Evolutionary conservation across 495 filamentous ascomycete species (phyloP), one percentile per base, ranked within the genome.

Genomic region (Lentithecium fluviatile): DNA sequence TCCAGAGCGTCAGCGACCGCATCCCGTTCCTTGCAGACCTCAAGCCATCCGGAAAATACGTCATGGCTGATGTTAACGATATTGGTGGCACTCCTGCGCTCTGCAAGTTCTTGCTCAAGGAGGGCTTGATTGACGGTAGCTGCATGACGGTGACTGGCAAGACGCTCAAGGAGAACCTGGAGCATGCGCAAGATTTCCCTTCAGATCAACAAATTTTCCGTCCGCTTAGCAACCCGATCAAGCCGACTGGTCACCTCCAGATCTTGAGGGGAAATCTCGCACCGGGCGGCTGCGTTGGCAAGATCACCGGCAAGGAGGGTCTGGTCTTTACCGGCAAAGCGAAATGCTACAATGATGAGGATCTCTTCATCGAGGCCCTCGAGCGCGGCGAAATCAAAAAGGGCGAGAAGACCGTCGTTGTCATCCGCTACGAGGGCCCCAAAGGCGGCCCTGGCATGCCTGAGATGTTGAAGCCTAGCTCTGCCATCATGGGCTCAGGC

Each of bases 301-400:
- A 98, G 80, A 98, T 98, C 75, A 98, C 94, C 8, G 94, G 94
- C 60, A 98, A 98, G 76, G 94, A 98, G 73, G 94, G 94, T 20
- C 81, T 87, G n/a, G 74, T 78, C 8, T 98, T 98, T 77, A 87
- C 80, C 17, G 94, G 94, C 55, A 91, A 84, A 66, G 94, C 94
- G 34, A 87, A 85, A 61, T 89, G 89, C 67, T 98, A 90, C 76
- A 87, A 98, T 73, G 80, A 58, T 21, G 76, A 78, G 60, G 76
- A 78, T 52, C 73, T 72, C 58, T 78, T 78, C 68, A 73, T 78
- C 53, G 45, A 65, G 21, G 74, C 76, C 0, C 68, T 78, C 25
- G 76, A 78, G 64, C 80, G 60, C 47, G 87, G 87, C 26, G 88
- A 90, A 58, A 88, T 97, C 74, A 92, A 88, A 78, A 93, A 95